Evolutionary conservation across 2,329 filamentous ascomycete species (phyloP).

Genomic region (Lasiodiplodia sp.): DNA sequence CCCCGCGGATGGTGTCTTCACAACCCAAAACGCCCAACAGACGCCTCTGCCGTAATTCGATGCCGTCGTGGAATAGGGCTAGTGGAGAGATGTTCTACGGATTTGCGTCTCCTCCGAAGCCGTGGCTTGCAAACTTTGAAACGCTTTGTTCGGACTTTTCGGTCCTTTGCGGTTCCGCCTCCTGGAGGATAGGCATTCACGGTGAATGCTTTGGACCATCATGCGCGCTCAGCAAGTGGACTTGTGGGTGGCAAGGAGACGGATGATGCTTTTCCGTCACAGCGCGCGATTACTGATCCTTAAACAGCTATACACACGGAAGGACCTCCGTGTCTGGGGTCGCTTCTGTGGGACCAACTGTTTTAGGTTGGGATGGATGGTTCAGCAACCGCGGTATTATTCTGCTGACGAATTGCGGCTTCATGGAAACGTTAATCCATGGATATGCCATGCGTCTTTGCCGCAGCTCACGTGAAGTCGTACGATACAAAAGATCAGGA

Average conservation of each 20-base stretch:
- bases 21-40: conserved; percentile 1
- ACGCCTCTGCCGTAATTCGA: not conserved
- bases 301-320: not conserved
- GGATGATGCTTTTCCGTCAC: not conserved
- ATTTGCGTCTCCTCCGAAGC: not conserved
- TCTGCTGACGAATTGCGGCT: not conserved
- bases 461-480: conserved; percentile 19
- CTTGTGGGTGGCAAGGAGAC: too few relatives aligned
- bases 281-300: conserved; percentile 11
- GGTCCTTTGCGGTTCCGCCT: conserved; percentile 18
- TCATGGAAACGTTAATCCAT: not conserved
- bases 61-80: not conserved
- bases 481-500: conserved; percentile 7
- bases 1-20: not conserved
- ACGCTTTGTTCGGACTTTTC: not conserved
- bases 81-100: not conserved
- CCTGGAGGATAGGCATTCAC: conserved; percentile 1
- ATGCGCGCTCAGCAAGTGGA: conserved; percentile 9
- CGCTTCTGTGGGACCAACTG: not conserved
- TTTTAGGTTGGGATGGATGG: not conserved
- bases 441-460: not conserved
- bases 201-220: not conserved
- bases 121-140: not conserved
- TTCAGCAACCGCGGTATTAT: not conserved
- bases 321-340: not conserved